Evolutionary conservation across 2,329 filamentous ascomycete species (phyloP).

Genomic region (Xylaria sp.): DNA sequence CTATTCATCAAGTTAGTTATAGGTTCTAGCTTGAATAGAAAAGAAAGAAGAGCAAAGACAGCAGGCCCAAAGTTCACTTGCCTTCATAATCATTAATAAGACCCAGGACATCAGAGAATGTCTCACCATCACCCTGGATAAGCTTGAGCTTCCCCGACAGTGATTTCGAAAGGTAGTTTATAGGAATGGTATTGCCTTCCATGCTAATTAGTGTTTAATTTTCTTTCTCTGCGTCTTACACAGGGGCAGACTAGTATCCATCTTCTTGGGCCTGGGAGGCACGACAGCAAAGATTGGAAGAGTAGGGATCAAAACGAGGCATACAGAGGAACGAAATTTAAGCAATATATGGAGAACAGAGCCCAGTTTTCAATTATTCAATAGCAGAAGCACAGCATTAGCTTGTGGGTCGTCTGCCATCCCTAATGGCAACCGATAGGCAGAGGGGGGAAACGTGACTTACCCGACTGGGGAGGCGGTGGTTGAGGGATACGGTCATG

Average conservation of each 20-base stretch:
- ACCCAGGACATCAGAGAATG: conserved; percentile 76
- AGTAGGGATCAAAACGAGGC: conserved; percentile 18
- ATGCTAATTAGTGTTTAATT: conserved; percentile 38
- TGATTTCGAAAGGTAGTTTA: conserved; percentile 64
- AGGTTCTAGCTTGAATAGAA: background rate
- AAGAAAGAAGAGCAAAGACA: background rate
- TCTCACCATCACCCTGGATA: conserved; percentile 68
- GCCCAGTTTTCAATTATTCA: conserved; percentile 20
- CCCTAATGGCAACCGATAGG: conserved; percentile 11
- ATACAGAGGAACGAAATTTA: conserved; percentile 17
- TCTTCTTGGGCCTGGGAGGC: conserved; percentile 11
- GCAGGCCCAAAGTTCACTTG: conserved; percentile 44
- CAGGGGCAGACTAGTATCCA: conserved; percentile 14
- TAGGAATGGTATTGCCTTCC: conserved; percentile 52
- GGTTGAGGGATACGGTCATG: conserved; percentile 57
- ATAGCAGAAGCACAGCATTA: conserved; percentile 31
- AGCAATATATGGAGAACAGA: conserved; percentile 22
- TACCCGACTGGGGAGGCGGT: conserved; percentile 58
- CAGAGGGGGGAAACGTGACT: conserved; percentile 44
- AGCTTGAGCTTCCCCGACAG: conserved; percentile 59
- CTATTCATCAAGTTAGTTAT: conserved; percentile 52
- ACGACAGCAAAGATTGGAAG: conserved; percentile 13
- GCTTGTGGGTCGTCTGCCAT: conserved; percentile 32
- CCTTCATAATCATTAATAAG: conserved; percentile 82
- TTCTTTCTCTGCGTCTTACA: conserved; percentile 12